Percentiles rank a stretch among this genome's conserved stretches.
phyloP scores from a whole-genome alignment of 192 early-diverging fungal genomes.

The Backusella macrospora region DNA sequence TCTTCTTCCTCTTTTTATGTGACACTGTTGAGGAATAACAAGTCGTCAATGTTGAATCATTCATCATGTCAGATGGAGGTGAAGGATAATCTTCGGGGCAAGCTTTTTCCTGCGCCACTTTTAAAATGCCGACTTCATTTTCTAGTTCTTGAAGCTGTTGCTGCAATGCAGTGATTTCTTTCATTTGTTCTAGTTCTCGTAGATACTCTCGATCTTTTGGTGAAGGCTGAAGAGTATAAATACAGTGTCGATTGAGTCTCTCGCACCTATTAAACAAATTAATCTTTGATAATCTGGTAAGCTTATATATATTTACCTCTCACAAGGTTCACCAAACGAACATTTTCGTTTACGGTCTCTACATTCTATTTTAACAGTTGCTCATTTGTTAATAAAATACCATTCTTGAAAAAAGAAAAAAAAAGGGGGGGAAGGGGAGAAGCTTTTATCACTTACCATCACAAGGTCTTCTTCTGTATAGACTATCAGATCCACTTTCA shows the following conservation, averaged over 20 bases:
- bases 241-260: neutral
- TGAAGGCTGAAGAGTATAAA: conserved; percentile 2
- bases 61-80: neutral
- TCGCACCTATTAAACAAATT: conserved; percentile 14
- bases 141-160: neutral
- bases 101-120: neutral
- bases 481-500: no score
- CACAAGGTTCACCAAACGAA: conserved; percentile 17
- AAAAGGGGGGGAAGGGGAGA: no score
- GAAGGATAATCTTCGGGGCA: neutral
- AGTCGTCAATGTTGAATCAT: neutral
- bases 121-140: conserved; percentile 8
- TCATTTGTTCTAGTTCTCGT: neutral
- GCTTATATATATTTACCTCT: conserved; percentile 19
- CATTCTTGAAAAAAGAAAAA: neutral
- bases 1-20: neutral
- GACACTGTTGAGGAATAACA: neutral
- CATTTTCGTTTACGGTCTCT: conserved; percentile 28
- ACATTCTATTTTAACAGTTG: conserved; percentile 15
- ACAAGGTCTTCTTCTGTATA: conserved; percentile 18
- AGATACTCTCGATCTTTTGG: conserved; percentile 26
- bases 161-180: conserved; percentile 3
- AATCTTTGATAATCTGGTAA: no score
- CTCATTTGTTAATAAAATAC: neutral
- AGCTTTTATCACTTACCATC: conserved; percentile 4